Conservation (phyloP, 2,329 filamentous ascomycete genomes). For the Claviceps humidiphila region DNA sequence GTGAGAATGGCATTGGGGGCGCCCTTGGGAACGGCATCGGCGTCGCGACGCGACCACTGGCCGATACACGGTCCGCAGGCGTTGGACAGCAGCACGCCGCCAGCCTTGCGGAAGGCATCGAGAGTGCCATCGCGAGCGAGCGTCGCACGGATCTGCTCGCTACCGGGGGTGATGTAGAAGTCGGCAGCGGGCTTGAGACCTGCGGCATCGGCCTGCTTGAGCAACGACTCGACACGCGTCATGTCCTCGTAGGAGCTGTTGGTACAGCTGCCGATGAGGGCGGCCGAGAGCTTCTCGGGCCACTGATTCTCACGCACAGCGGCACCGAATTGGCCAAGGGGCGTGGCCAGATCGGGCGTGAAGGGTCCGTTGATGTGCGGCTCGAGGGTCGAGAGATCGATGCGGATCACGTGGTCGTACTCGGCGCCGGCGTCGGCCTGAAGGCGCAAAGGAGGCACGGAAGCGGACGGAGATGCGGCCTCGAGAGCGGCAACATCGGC, state of each 20-base stretch:
- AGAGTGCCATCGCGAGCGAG: constrained; percentile 81
- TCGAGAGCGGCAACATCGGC: constrained; percentile 49
- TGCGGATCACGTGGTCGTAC: constrained; percentile 84
- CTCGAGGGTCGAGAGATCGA: constrained; percentile 80
- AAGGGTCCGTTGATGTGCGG: constrained; percentile 96
- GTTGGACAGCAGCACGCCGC: constrained; percentile 83
- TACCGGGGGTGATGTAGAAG: constrained; percentile 94
- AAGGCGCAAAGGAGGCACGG: constrained; percentile 30
- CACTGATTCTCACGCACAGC: constrained; percentile 74
- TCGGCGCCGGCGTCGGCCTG: constrained; percentile 55
- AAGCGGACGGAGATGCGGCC: constrained; percentile 49
- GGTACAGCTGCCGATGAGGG: constrained; percentile 93
- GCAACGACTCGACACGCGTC: constrained; percentile 84
- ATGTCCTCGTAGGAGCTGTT: constrained; percentile 99
- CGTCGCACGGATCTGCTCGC: constrained; percentile 92
- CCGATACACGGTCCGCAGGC: constrained; percentile 91
- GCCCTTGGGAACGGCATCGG: constrained; percentile 74
- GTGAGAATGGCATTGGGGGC: constrained; percentile 89
- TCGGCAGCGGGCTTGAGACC: constrained; percentile 79
- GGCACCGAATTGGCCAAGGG: constrained; percentile 78
- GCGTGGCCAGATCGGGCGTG: constrained; percentile 88
- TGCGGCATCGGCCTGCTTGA: constrained; percentile 81
- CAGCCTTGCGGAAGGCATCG: constrained; percentile 71
- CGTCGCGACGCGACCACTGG: constrained; percentile 89
- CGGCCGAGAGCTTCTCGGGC: constrained; percentile 83